Evolutionary conservation across 371 early-diverging fungal species (phyloP).

Genomic region (Lichtheimia ramosa): DNA sequence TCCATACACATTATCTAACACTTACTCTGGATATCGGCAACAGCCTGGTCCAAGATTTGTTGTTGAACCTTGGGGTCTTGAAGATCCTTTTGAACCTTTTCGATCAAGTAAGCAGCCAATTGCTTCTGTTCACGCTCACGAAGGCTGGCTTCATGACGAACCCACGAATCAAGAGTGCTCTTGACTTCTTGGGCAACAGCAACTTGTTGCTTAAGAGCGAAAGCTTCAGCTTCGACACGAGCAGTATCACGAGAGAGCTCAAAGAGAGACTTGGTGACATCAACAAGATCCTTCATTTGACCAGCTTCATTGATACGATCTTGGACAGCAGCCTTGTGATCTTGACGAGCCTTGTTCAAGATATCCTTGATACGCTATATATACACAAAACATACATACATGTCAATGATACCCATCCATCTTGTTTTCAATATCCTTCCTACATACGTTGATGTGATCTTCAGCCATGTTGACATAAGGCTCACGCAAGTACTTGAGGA

Average conservation of each 20-base stretch:
- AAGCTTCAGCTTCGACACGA: constrained; percentile 87
- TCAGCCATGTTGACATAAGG: constrained; percentile 86
- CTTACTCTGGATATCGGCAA: constrained; percentile 55
- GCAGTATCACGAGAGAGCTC: constrained; percentile 94
- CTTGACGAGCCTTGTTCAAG: constrained; percentile 82
- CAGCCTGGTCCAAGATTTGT: constrained; percentile 55
- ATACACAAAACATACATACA: no score
- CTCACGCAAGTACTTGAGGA: constrained; percentile 79
- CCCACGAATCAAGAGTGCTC: constrained; percentile 92
- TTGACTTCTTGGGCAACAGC: constrained; percentile 84
- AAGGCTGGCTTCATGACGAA: constrained; percentile 90
- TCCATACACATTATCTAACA: constrained; percentile 1
- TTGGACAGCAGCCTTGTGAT: constrained; percentile 88
- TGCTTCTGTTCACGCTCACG: constrained; percentile 94
- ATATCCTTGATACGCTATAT: constrained; percentile 72
- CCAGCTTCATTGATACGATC: constrained; percentile 87
- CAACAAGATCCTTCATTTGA: constrained; percentile 91
- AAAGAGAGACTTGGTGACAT: constrained; percentile 90
- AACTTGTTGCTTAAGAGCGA: constrained; percentile 91
- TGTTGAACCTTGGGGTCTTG: constrained; percentile 78
- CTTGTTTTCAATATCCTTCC: no score
- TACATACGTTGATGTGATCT: constrained; percentile 67
- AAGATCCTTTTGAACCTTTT: constrained; percentile 79
- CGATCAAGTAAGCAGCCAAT: constrained; percentile 83
- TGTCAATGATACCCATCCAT: no score